Evolutionary conservation across 345 rosid species (phyloP).

Genomic region (Hypericum perforatum): DNA sequence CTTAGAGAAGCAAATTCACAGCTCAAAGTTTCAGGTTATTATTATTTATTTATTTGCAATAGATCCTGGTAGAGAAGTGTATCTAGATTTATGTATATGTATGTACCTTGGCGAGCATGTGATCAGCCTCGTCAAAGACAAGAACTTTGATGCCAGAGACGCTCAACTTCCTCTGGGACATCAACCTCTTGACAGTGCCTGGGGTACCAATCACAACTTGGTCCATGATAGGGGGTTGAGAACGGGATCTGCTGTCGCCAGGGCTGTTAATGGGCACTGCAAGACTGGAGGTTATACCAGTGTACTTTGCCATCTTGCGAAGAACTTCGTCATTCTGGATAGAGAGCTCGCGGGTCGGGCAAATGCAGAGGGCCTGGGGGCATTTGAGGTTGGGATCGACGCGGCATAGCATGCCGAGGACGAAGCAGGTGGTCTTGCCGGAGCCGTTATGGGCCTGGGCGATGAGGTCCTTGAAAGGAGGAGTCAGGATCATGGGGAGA

Average conservation of each 20-base stretch:
- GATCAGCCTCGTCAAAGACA: constrained; percentile 98
- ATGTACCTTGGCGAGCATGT: constrained; percentile 79
- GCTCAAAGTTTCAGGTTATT: no score
- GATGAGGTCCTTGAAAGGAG: constrained; percentile 69
- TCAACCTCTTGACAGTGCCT: constrained; percentile 80
- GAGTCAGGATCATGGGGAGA: constrained; percentile 86
- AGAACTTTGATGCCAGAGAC: constrained; percentile 49
- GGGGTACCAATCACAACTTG: constrained; percentile 97
- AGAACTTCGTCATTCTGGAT: constrained; percentile 85
- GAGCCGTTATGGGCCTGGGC: constrained; percentile 98
- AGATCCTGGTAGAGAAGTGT: no score
- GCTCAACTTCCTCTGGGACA: constrained; percentile 52
- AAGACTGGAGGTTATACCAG: constrained; percentile 61
- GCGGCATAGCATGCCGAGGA: constrained; percentile 89
- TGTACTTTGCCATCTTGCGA: constrained; percentile 83
- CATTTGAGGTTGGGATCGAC: constrained; percentile 43
- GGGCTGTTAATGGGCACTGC: constrained; percentile 61
- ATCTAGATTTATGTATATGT: background rate
- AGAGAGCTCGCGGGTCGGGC: constrained; percentile 77
- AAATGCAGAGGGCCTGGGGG: constrained; percentile 91
- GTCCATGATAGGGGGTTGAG: constrained; percentile 38
- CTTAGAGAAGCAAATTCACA: no score
- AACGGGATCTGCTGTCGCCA: constrained; percentile 23
- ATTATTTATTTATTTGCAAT: no score
- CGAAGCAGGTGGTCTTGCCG: constrained; percentile 95